Evolutionary conservation across 2,329 filamentous ascomycete genomes (phyloP), one percentile per base, ranked within the genome.

Genomic region (Colletotrichum agaves): DNA sequence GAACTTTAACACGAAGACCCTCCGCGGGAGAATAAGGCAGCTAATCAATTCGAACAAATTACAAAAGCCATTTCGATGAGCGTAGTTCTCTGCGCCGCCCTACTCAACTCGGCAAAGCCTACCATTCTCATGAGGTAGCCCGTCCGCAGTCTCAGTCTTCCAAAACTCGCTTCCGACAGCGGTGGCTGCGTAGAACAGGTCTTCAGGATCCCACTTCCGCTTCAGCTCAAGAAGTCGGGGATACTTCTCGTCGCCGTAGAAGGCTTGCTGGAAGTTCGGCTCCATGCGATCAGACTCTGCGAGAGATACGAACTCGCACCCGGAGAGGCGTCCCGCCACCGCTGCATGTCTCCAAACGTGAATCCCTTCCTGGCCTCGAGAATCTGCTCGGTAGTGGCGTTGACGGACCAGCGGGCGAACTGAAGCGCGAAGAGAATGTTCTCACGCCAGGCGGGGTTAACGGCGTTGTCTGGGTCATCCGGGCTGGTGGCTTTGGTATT

Each of bases 391-490:
- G 44, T 11, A 2, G 68, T 63, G 12, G 68, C 65, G 23, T 62
- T 46, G 6, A 33, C 15, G 5, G 61, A 55, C 69, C 69, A 69
- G 5, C 47, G 23, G 8, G 49, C 60, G 1, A 55, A 59, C 68
- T 72, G 69, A 67, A 81, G 79, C 43, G 71, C 71, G 57, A 78
- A 77, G 72, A 80, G 72, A 19, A 75, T 72, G 7, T 78, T 77
- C 0, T 78, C 76, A 19, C 84, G 76, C 83, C 83, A 86, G 0
- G 82, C 83, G 1, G 82, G 83, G 53, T 80, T 79, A 17, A 79
- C 74, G 4, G 80, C 76, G 19, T 79, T 81, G 43, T 75, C 72
- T 5, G 75, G 61, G 21, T 74, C 15, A 10, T 66, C 63, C 3
- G 49, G 58, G 23, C 63, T 62, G 17, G n/a, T 41, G 17, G 39